phyloP scores from a whole-genome alignment of 1,284 basidiomycete species.

The Austropuccinia psidii region DNA sequence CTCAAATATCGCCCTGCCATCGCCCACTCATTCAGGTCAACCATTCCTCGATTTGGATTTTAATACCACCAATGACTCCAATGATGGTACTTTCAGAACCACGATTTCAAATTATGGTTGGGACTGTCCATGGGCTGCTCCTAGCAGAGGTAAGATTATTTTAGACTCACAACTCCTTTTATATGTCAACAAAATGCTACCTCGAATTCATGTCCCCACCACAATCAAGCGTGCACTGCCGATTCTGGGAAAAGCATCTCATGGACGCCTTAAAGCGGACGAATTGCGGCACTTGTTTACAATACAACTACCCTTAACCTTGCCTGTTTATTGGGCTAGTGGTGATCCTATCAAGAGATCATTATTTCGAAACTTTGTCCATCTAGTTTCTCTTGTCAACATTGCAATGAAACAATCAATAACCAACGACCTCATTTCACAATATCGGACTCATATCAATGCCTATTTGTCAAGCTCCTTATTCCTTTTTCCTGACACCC shows the following conservation, averaged over 20 bases:
- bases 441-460: neutral
- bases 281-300: neutral
- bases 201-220: neutral
- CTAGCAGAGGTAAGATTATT: neutral
- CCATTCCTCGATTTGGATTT: neutral
- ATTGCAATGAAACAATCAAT: slow-evolving; percentile 1
- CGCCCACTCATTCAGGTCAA: neutral
- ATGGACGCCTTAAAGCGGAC: neutral
- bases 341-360: neutral
- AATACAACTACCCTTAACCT: neutral
- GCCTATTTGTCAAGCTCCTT: neutral
- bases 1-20: too few species aligned
- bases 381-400: slow-evolving; percentile 3
- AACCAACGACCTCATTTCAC: neutral
- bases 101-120: neutral
- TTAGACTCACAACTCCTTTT: neutral
- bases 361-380: neutral
- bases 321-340: too few species aligned
- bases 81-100: neutral
- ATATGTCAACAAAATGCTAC: neutral
- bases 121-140: neutral
- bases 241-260: neutral
- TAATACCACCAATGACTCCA: neutral
- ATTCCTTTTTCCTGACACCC: neutral
- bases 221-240: neutral